Evolutionary conservation across 2,329 filamentous ascomycete species (phyloP).

Genomic region (Arthrobotrys megalospora): DNA sequence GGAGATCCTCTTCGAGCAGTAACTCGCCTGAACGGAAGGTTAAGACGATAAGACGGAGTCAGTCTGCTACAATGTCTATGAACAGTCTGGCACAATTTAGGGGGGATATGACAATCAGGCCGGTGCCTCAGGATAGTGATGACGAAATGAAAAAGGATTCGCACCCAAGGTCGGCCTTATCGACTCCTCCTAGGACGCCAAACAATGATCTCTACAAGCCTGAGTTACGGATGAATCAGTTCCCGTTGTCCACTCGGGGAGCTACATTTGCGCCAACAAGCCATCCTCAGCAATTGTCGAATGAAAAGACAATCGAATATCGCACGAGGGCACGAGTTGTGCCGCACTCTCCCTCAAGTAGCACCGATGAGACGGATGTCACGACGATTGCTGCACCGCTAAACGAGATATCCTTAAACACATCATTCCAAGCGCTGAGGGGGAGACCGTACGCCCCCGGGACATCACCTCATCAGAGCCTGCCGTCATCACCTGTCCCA

Average conservation of each 20-base stretch:
- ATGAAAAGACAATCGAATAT: slow-evolving; percentile 53
- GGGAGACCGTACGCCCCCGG: slow-evolving; percentile 23
- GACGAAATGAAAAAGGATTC: slow-evolving; percentile 30
- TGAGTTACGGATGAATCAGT: slow-evolving; percentile 31
- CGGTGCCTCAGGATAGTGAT: slow-evolving; percentile 37
- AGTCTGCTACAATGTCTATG: slow-evolving; percentile 51
- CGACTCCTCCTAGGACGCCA: slow-evolving; percentile 56
- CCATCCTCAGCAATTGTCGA: slow-evolving; percentile 30
- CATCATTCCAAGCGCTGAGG: slow-evolving; percentile 34
- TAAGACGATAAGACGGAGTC: slow-evolving; percentile 46
- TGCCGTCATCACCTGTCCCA: slow-evolving; percentile 33
- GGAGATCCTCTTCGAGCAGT: slow-evolving; percentile 41
- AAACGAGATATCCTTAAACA: slow-evolving; percentile 38
- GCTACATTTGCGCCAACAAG: slow-evolving; percentile 28
- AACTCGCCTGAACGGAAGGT: slow-evolving; percentile 49
- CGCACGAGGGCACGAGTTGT: slow-evolving; percentile 39
- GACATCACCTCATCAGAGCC: slow-evolving; percentile 35
- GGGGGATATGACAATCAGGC: slow-evolving; percentile 54
- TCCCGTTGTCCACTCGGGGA: slow-evolving; percentile 33
- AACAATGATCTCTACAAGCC: slow-evolving; percentile 28
- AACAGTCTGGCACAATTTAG: slow-evolving; percentile 49
- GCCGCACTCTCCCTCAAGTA: slow-evolving; percentile 53
- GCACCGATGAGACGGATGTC: slow-evolving; percentile 28
- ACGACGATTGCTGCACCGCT: slow-evolving; percentile 12
- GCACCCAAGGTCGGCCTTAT: slow-evolving; percentile 35